Evolutionary conservation across 257 asterid genomes (phyloP).

Genomic region (Eustoma russellianum): DNA sequence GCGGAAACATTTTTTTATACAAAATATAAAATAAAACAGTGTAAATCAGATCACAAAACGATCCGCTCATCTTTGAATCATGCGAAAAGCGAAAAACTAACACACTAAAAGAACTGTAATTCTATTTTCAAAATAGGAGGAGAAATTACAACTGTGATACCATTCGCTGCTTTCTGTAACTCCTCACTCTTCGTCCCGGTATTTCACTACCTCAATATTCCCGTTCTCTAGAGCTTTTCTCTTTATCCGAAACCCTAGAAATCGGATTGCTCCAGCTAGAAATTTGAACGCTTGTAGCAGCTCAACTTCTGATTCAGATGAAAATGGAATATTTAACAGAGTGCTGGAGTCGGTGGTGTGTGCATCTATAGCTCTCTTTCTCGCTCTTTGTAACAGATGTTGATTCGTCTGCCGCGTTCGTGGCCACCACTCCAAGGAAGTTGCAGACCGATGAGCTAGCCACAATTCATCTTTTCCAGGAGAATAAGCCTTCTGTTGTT

Average conservation of each 20-base stretch:
- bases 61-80: too few relatives aligned
- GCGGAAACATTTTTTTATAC: too few relatives aligned
- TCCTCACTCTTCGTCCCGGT: slow-evolving; percentile 11
- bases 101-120: too few relatives aligned
- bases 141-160: too few relatives aligned
- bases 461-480: slow-evolving; percentile 81
- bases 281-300: slow-evolving; percentile 25
- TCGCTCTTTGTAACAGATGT: slow-evolving; percentile 48
- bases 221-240: slow-evolving; percentile 11
- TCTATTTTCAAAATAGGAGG: too few relatives aligned
- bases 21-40: too few relatives aligned
- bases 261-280: neutral
- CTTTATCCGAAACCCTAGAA: slow-evolving; percentile 1
- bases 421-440: slow-evolving; percentile 53
- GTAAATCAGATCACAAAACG: too few relatives aligned
- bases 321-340: slow-evolving; percentile 26
- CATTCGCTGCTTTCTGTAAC: slow-evolving; percentile 24
- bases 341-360: slow-evolving; percentile 61
- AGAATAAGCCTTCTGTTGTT: slow-evolving; percentile 92
- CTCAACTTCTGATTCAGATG: slow-evolving; percentile 23
- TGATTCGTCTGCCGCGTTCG: slow-evolving; percentile 79
- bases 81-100: too few relatives aligned
- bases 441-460: slow-evolving; percentile 95
- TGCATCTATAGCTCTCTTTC: slow-evolving; percentile 76
- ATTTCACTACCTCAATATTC: slow-evolving; percentile 6